Conservation (phyloP, 2,329 filamentous ascomycete genomes). For the Trichoderma brevicompactum region DNA sequence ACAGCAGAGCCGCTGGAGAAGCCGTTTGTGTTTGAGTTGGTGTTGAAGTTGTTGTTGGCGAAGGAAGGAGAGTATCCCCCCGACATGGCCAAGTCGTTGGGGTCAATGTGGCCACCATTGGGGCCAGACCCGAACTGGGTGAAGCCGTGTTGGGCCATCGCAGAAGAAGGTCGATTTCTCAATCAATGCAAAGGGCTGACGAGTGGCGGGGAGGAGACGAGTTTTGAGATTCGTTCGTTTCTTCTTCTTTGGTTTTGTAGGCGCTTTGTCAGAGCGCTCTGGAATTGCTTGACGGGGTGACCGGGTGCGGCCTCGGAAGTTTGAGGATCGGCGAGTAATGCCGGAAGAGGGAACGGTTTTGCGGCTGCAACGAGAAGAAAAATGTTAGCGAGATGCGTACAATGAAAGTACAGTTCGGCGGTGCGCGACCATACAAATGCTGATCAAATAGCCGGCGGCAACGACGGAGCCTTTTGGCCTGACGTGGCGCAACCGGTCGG, state of each 20-base stretch:
- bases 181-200: conserved; percentile 1
- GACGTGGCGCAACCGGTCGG: conserved; percentile 27
- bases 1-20: conserved; percentile 79
- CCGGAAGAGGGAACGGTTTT: conserved; percentile 12
- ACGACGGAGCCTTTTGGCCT: conserved; percentile 24
- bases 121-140: conserved; percentile 59
- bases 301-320: conserved; percentile 18
- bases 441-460: conserved; percentile 24
- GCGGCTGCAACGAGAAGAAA: conserved; percentile 4
- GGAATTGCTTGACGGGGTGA: conserved; percentile 8
- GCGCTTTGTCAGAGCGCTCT: conserved; percentile 6
- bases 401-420: neutral
- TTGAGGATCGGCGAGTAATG: conserved; percentile 10
- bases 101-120: conserved; percentile 71
- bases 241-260: neutral
- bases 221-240: neutral
- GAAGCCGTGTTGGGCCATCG: conserved; percentile 62
- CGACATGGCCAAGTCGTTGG: conserved; percentile 78
- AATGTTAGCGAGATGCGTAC: conserved; percentile 11
- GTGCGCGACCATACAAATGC: conserved; percentile 25
- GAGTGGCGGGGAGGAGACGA: neutral
- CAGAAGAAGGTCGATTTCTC: conserved; percentile 25
- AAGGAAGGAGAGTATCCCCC: conserved; percentile 65
- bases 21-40: conserved; percentile 65
- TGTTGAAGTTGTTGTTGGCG: conserved; percentile 58